Evolutionary conservation across 2,329 filamentous ascomycete species (phyloP), one percentile per base, ranked within the genome.

Genomic region (Phyllosticta paracitricarpa): DNA sequence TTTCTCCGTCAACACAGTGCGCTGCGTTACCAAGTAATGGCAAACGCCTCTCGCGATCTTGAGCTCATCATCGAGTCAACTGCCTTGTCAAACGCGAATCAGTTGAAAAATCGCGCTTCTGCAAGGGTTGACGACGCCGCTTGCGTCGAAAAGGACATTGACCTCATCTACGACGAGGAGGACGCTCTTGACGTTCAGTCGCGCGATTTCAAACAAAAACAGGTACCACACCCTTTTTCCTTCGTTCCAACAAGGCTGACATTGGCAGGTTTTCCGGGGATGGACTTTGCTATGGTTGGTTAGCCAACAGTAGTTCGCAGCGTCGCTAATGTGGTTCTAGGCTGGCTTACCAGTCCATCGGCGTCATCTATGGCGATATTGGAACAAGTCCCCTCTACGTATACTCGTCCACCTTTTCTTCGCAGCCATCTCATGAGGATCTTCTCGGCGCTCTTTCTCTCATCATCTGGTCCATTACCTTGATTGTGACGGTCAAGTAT

Each of bases 401-500:
- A 19, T 89, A 77, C 71, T 88, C 85, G 19, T 85, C 83, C n/a
- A 87, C 84, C 0, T 89, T 89, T 67, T 76, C 78, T 26, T 72
- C 75, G 2, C 73, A 79, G 17, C 85, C 85, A 0, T 77, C 73
- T 6, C 80, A 81, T 65, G 76, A 82, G 24, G 82, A 87, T 65
- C 76, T 89, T 2, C 76, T 88, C 54, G 84, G 86, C 55, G 85
- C 83, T 0, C 74, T 89, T 1, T 89, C 86, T 3, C 79, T 89
- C 53, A 83, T 89, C 63, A 81, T 89, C 54, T 89, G 86, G 86
- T 82, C 84, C 0, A 72, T 89, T 35, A 86, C 84, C 25, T 74
- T 88, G 63, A 87, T 89, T 73, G 85, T 89, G 40, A 87, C 84
- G 0, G 66, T 87, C 62, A 89, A 89, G 73, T 89, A 89, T 68